Base-by-base conservation (phyloP, 2,329 filamentous ascomycete species). In the Cryphonectria parasitica region DNA sequence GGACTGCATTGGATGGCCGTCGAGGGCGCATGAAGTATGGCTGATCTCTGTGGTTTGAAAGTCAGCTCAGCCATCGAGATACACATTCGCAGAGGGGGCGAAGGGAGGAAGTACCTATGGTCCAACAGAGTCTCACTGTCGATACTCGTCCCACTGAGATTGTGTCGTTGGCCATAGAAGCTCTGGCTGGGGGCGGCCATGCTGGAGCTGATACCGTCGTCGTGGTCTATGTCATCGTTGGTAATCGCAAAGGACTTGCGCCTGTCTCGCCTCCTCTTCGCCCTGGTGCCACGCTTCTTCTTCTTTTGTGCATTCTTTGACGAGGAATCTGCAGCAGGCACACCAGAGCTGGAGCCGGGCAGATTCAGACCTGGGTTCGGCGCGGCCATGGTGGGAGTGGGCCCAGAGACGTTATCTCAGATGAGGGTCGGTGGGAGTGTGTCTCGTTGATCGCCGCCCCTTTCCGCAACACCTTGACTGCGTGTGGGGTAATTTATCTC, bases 121-220 rank as follows among this genome's bases (percentile, higher is more conserved):
- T 98, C 95, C 25, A 98, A 83, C 75, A 98, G 83, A 10, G 89
- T 91, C 78, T 97, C 91, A 79, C 94, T 98, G 75, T 98, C 95
- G 73, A 98, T 83, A 79, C 95, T 98, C 0, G 92, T 94, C 76
- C 87, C 90, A 82, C 95, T 98, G 73, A 90, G 78, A 78, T 92
- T 93, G 61, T 83, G 81, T 10, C 83, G 78, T 71, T 86, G 78
- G 74, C 83, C 79, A 77, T 88, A 88, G 77, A 89, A 85, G 62
- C 80, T 82, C 71, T 83, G 78, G 70, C 80, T 69, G 64, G 77
- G 75, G 71, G 73, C 56, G 5, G 74, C 69, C 62, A 66, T 13
- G 70, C 69, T 56, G 74, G 74, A n/a, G 70, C 74, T 19, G 79
- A 73, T 45, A 78, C 76, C 31, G 77, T 76, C 76, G 61, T 77